Conservation (phyloP, 148 eudicot genomes). For the Silene uniflora region DNA sequence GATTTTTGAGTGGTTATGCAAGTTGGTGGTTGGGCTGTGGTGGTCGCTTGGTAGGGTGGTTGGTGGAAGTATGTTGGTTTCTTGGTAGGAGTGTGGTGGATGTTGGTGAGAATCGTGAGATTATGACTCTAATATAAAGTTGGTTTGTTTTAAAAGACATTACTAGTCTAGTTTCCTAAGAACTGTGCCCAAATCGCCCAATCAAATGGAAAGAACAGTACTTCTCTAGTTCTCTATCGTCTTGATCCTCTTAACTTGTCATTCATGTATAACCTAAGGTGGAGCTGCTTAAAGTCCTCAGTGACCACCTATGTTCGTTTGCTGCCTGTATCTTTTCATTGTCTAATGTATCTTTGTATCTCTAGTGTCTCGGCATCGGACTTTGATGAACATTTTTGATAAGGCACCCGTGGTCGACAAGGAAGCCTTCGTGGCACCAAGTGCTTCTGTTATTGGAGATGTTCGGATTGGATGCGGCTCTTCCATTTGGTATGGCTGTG, state of each 20-base stretch:
- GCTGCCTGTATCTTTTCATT: not conserved
- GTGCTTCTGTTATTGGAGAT: conserved; percentile 88
- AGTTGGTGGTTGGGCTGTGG: no score
- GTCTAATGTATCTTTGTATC: conserved; percentile 14
- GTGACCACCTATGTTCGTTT: not conserved
- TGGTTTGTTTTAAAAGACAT: no score
- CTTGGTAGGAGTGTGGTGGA: no score
- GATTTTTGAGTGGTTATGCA: no score
- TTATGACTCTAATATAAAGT: no score
- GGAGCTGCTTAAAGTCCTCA: not conserved
- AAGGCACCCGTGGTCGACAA: conserved; percentile 72
- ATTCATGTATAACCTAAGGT: not conserved
- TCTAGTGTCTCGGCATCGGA: conserved; percentile 85
- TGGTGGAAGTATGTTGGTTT: no score
- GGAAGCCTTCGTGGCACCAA: conserved; percentile 88
- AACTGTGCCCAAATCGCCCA: no score
- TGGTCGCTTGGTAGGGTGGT: no score
- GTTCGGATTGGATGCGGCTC: conserved; percentile 70
- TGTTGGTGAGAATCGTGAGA: no score
- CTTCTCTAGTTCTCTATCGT: not conserved
- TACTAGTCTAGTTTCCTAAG: no score
- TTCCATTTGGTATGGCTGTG: conserved; percentile 97
- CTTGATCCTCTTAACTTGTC: not conserved
- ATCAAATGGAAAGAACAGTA: no score
- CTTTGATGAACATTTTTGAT: conserved; percentile 83